Percentiles rank a stretch among this genome's conserved stretches.
Evolutionary conservation across 371 early-diverging fungal species (phyloP).

Genomic region (Mortierella sp.): DNA sequence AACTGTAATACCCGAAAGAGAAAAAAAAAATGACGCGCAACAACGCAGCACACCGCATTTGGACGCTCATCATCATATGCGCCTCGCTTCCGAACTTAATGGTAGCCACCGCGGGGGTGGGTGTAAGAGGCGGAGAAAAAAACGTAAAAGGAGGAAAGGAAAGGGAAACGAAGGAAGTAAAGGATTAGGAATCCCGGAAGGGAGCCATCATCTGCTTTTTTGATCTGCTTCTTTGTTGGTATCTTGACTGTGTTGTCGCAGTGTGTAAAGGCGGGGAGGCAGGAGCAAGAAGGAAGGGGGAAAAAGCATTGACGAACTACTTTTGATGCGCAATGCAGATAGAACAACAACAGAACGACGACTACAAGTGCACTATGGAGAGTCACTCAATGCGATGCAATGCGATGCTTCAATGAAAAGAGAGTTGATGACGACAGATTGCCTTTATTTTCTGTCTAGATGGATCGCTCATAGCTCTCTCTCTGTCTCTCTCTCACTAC

Average conservation of each 20-base stretch:
- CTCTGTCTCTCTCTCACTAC: background rate
- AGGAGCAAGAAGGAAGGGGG: background rate
- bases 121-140: background rate
- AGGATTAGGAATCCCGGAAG: background rate
- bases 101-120: background rate
- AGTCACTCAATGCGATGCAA: background rate
- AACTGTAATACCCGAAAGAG: background rate
- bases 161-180: background rate
- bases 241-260: background rate
- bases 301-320: background rate
- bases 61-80: background rate
- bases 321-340: background rate
- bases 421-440: background rate
- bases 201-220: background rate
- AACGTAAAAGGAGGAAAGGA: background rate
- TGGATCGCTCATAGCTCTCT: background rate
- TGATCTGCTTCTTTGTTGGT: background rate
- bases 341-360: slow-evolving; percentile 2
- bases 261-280: background rate
- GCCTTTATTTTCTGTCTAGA: background rate
- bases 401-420: background rate
- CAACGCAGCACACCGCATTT: background rate
- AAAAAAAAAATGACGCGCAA: background rate
- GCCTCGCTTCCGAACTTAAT: background rate
- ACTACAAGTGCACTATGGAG: background rate